Base-by-base conservation (phyloP, 1,284 basidiomycete species). In the Pseudozyma pruni region DNA sequence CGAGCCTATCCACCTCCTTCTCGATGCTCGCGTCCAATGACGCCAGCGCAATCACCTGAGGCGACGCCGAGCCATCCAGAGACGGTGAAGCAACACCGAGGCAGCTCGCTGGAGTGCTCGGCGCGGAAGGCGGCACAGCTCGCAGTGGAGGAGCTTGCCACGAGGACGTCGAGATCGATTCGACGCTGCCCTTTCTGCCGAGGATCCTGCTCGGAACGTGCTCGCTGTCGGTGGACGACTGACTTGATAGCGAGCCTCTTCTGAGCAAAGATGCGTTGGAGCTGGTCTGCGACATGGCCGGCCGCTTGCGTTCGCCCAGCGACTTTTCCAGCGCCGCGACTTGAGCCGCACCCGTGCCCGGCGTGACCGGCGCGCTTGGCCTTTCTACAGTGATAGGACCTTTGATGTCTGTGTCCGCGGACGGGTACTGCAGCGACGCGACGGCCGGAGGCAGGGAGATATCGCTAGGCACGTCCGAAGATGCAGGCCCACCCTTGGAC, bases 1-100 rank as follows among this genome's bases (percentile, higher is more conserved):
- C 80, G 10, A 81, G 67, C 1, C 80, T 60, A 29, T 80, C 80
- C 14, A 79, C 53, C 50, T 81, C 78, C 35, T 57, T 64, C 35
- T 76, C 75, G 20, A 71, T 75, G 34, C 60, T 66, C 1, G 66
- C 55, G 22, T 73, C 70, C 23, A 77, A 37, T 14, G 59, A 56
- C n/a, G 60, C 62, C 17, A 75, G 46, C n/a, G 72, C 58, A 22
- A 59, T 43, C 40, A 58, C 38, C 22, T 58, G 54, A 9, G 58
- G 57, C n/a, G 67, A 60, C 9, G 72, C 54, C n/a, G 64, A 51
- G 40, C 57, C 52, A n/a, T 56, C 68, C 32, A 66, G 7, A 8
- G 31, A 17, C 1, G 64, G 60, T n/a, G 71, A 64, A 1, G 25
- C 39, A 3, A 48, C 32, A 1, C 20, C 46, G 19, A 56, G 50